Evolutionary conservation across 192 early-diverging fungal genomes (phyloP), one percentile per base, ranked within the genome.

Genomic region (Coemansia sp.): DNA sequence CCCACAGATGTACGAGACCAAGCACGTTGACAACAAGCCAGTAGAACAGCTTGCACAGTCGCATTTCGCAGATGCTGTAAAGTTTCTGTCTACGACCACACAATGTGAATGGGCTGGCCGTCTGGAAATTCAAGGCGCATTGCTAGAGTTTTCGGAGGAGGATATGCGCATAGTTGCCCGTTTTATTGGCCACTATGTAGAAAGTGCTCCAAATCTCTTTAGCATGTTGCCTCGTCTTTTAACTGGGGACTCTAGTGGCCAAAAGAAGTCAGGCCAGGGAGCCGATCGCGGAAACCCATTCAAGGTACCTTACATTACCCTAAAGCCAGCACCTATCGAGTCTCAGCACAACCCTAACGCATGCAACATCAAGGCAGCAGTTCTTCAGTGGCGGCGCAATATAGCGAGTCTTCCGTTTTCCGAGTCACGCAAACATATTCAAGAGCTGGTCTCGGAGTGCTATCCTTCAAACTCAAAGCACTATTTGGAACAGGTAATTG

Each of bases 111-210:
- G 60, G 56, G 41, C 50, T 13, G 59, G 20, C 39, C 60, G 61
- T 25, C 65, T 82, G 11, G 71, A 71, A 9, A n/a, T 73, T 8
- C 46, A 54, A 4, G 41, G 62, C 5, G 8, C 54, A 12, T 61
- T 19, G 5, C 40, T 69, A 43, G 11, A 8, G 22, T 59, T 71
- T 9, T 45, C 79, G 0, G 63, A 61, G 32, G 38, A 12, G 12
- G 70, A 82, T 56, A 82, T 82, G 79, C 79, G 68, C 14, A 43
- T 46, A n/a, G 71, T 76, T 5, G 79, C 74, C 13, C 16, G 57
- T 1, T 42, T 76, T 41, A 25, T 82, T 16, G 32, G 10, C 10
- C 41, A 70, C 32, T 76, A 82, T 37, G 65, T 48, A n/a, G 61
- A 70, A 6, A 63, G 56, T 22, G 68, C 68, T 1, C 32, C 68